A percentile compares a stretch with the other conserved stretches of the same genome.
Conservation (phyloP, 306 rosid species). For the Senna tora region DNA sequence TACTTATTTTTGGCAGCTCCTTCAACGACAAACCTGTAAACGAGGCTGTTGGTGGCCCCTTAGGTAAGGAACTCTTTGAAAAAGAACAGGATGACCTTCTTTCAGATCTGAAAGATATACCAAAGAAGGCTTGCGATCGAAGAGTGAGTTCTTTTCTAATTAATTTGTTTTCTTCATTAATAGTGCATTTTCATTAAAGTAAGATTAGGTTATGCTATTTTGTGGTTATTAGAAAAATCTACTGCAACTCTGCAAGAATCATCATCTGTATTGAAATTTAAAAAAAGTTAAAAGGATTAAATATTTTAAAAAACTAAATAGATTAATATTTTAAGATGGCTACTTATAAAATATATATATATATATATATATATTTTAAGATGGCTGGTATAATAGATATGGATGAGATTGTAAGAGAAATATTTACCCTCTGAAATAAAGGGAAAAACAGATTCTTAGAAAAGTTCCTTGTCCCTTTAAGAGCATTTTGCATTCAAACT, state of each 20-base stretch:
- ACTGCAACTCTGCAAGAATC: background rate
- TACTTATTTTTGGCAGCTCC: conserved; percentile 54
- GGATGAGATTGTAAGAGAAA: background rate
- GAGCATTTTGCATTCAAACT: background rate
- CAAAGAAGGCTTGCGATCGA: conserved; percentile 93
- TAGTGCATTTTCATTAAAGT: background rate
- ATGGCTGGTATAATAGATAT: background rate
- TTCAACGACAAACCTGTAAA: conserved; percentile 81
- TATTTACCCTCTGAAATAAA: background rate
- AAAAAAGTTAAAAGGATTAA: background rate
- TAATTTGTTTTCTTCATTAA: background rate
- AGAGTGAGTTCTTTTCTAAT: conserved; percentile 57
- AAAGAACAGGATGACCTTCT: conserved; percentile 96
- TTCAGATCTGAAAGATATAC: conserved; percentile 84
- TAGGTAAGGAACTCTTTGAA: conserved; percentile 87
- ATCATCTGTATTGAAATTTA: background rate
- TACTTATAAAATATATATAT: no score
- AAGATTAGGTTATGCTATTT: background rate
- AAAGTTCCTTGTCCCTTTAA: background rate
- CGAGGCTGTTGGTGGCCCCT: conserved; percentile 56
- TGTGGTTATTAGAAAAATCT: background rate
- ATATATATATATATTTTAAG: no score
- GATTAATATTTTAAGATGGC: background rate
- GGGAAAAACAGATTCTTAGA: background rate
- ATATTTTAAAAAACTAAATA: no score